phyloP scores from a whole-genome alignment of 1,284 basidiomycete species.

The Microbotryum silenes-acaulis region DNA sequence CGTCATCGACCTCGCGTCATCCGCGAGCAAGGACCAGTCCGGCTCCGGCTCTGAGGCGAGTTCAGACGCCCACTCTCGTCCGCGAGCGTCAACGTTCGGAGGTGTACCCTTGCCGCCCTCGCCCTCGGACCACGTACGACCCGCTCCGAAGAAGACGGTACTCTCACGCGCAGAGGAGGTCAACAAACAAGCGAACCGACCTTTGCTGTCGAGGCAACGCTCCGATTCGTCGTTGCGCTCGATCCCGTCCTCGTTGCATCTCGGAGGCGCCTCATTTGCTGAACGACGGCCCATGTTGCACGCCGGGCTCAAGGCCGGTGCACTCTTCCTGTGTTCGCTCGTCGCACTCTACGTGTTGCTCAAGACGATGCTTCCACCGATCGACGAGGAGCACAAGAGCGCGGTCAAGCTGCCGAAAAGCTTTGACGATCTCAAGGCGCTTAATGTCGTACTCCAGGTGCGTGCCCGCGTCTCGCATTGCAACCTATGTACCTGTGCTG shows the following conservation, averaged over 20 bases:
- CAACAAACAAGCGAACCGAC: background rate
- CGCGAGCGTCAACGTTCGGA: conserved; percentile 19
- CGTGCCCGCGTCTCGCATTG: background rate
- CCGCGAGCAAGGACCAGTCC: background rate
- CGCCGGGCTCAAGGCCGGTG: conserved; percentile 72
- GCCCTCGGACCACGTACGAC: background rate
- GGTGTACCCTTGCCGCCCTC: conserved; percentile 18
- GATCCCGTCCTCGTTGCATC: conserved; percentile 16
- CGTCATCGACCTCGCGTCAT: conserved; percentile 17
- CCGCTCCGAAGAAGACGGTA: background rate
- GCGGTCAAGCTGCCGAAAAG: conserved; percentile 40
- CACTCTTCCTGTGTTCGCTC: conserved; percentile 53
- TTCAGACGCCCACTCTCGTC: background rate
- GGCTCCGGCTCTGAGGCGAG: background rate
- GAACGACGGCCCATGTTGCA: conserved; percentile 53
- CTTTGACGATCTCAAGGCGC: conserved; percentile 41
- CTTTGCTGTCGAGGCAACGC: background rate
- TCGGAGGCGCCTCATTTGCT: conserved; percentile 15
- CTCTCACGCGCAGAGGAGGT: background rate
- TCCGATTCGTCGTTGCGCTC: conserved; percentile 11
- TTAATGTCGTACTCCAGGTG: conserved; percentile 39
- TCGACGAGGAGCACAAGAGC: conserved; percentile 31
- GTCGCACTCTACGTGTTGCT: conserved; percentile 26
- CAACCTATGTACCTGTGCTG: conserved; percentile 1
- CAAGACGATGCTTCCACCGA: conserved; percentile 31